Conservation (phyloP, 2,329 filamentous ascomycete species). For the Monilinia laxa region DNA sequence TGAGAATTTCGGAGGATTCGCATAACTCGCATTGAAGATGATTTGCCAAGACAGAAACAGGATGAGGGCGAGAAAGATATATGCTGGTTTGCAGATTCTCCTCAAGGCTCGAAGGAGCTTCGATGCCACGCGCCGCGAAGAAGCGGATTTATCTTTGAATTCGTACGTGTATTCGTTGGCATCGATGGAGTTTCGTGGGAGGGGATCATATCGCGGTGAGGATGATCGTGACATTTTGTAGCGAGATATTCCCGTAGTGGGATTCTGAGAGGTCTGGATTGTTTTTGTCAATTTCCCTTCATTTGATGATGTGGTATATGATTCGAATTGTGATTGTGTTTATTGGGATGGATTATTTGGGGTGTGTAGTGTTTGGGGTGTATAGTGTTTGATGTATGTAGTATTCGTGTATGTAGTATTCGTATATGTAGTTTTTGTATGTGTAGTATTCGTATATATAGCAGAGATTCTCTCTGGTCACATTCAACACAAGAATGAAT, state of each 20-base stretch:
- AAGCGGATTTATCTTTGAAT: constrained; percentile 34
- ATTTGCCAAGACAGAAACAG: constrained; percentile 34
- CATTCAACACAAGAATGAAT: no score
- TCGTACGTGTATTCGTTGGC: constrained; percentile 26
- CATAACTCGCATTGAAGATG: constrained; percentile 47
- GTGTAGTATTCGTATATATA: no score
- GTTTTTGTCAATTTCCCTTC: background rate
- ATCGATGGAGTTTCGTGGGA: constrained; percentile 32
- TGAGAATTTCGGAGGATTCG: constrained; percentile 44
- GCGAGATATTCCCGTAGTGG: background rate
- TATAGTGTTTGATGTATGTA: no score
- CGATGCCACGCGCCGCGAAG: constrained; percentile 18
- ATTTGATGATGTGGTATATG: background rate
- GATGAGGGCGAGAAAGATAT: constrained; percentile 30
- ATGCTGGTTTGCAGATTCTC: constrained; percentile 32
- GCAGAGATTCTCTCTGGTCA: no score
- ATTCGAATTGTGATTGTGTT: no score
- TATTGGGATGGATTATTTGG: no score
- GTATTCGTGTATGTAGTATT: no score
- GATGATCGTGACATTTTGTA: background rate
- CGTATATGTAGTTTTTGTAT: no score
- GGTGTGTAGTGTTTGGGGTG: no score
- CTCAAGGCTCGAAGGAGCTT: constrained; percentile 28
- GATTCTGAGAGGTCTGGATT: background rate
- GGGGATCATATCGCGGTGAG: constrained; percentile 37